A percentile compares a stretch with the other conserved stretches of the same genome.
phyloP scores from a whole-genome alignment of 2,329 filamentous ascomycete species.

The Hymenoscyphus albidus region DNA sequence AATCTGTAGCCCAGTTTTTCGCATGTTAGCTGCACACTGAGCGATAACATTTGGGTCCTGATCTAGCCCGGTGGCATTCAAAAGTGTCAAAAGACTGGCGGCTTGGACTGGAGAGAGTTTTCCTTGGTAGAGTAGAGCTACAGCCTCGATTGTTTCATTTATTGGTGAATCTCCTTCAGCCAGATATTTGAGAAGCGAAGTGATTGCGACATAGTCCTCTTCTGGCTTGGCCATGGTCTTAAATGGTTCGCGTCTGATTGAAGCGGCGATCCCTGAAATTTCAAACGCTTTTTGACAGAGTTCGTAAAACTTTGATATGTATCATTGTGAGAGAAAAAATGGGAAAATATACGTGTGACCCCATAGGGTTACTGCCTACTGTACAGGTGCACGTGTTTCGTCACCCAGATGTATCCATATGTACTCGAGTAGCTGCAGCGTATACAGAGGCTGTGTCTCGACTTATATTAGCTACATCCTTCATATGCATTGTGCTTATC shows the following conservation, averaged over 20 bases:
- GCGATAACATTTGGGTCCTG: slow-evolving; percentile 80
- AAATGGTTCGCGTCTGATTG: not conserved
- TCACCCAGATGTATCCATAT: no score
- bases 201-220: not conserved
- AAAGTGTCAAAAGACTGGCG: slow-evolving; percentile 78
- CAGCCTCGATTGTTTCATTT: slow-evolving; percentile 81
- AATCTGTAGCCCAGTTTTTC: slow-evolving; percentile 69
- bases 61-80: slow-evolving; percentile 88
- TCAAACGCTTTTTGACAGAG: no score
- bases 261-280: not conserved
- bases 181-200: not conserved
- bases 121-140: slow-evolving; percentile 88
- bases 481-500: no score
- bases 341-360: no score
- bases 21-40: slow-evolving; percentile 80
- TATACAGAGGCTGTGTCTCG: no score
- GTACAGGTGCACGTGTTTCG: no score
- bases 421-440: no score
- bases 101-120: slow-evolving; percentile 83
- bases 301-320: no score
- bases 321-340: no score
- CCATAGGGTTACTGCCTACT: no score
- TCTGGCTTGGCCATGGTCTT: not conserved
- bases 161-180: slow-evolving; percentile 56
- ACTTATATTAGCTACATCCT: no score